Evolutionary conservation across 148 eudicot genomes (phyloP), one percentile per base, ranked within the genome.

Genomic region (Oxyria digyna): DNA sequence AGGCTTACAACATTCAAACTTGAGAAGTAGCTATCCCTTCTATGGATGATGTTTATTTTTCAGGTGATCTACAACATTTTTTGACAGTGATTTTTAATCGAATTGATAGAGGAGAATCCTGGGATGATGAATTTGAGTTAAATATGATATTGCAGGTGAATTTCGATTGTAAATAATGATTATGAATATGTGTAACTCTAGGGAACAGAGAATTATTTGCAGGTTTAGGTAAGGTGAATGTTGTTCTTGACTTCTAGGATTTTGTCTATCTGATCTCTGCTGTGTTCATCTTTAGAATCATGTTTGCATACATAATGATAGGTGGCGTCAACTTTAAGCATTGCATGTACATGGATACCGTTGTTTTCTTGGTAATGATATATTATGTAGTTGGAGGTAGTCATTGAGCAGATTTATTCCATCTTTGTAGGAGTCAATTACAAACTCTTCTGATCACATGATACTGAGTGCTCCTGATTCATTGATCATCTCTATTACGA

Each of bases 51-150:
- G 18, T 15, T 70, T 70, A 43, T 70, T 37, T n/a, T 24, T 65
- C 87, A 94, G 99, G 96, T 80, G 98, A 94, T 85, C 81, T 94
- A 71, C 99, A 90, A 78, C 97, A 94, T 78, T 90, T 94, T 69
- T 77, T 94, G 81, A 81, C 86, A 18, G 89, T 90, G 67, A 80
- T 87, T 76, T 94, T 94, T 75, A 80, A 67, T 71, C 87, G 87
- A 83, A 76, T 94, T 77, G 97, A 94, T 75, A 88, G 80, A 83
- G 99, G 97, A 70, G 91, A 94, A 74, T 80, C 82, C 24, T 87
- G 94, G 85, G 97, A 94, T 77, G 99, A 94, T 79, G 97, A 94
- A 79, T 94, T 94, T 85, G 99, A 94, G 87, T 75, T 94, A 74
- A 88, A 90, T 78, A 77, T 88, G 78, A 83, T 88, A 72, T 71